Base-by-base conservation (phyloP, 495 filamentous ascomycete genomes). In the Podospora comata region DNA sequence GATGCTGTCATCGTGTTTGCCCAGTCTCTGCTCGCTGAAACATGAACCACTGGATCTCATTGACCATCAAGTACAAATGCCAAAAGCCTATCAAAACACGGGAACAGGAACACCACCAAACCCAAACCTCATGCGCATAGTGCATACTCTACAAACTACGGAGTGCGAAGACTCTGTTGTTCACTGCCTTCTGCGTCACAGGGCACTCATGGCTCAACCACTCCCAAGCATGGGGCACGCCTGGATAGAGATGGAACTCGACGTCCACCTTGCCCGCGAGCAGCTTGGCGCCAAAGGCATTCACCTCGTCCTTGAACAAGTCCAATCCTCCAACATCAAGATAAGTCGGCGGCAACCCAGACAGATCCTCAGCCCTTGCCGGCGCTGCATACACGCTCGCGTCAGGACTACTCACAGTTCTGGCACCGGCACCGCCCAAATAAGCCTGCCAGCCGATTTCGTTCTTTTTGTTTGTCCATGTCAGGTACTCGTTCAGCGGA, bases 171-270 rank as follows among this genome's bases (percentile, higher is more conserved):
- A 71, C 34, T 48, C 74, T 60, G 53, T 66, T 71, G 30, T 71
- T 59, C 15, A 67, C 34, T 6, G 74, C 74, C 59, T 18, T 61
- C 63, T 64, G 66, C 18, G 70, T 65, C 19, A 68, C 66, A 6
- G 59, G 30, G 2, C 65, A 16, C 2, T 34, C 56, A 26, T 28
- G n/a, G 18, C 59, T 60, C 18, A 66, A 7, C 66, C 61, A 54
- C 28, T 85, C 82, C 68, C 81, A 86, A 0, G 74, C 80, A 74
- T 86, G 84, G 48, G 77, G 81, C 11, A 79, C 75, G 0, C 85
- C 85, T 0, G 80, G 76, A 72, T 82, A 86, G 34, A 86, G 72
- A 71, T 85, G 83, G 26, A 86, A 73, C 69, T 87, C 84, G 1
- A 81, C 78, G 3, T 75, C 68, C 3, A 82, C 79, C 27, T 79